Percentiles rank a stretch among this genome's conserved stretches.
These are phyloP conservation scores for Rhizoclosmatium globosum DNA, from an alignment of 192 early-diverging fungal genomes.

Conservation along the genomic window DNA sequence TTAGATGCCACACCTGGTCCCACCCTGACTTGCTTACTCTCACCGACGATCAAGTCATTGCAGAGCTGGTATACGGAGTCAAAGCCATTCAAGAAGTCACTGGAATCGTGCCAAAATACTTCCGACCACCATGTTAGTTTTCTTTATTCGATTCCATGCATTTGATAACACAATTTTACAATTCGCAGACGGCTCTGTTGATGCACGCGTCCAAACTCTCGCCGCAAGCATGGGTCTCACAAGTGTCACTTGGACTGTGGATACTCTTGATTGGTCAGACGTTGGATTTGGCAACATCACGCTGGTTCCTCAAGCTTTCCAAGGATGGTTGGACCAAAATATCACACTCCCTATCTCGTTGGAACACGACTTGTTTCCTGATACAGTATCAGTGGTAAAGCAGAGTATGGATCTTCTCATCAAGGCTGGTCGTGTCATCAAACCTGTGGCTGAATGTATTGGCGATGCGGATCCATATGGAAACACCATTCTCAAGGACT, in stretches of 20 bases:
- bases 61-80: conserved; percentile 68
- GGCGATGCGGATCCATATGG: conserved; percentile 8
- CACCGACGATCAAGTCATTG: conserved; percentile 59
- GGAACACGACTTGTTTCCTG: conserved; percentile 13
- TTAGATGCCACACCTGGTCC: conserved; percentile 64
- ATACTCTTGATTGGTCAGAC: conserved; percentile 38
- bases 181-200: conserved; percentile 62
- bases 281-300: background rate
- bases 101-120: conserved; percentile 46
- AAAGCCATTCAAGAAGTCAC: conserved; percentile 27
- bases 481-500: background rate
- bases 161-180: background rate
- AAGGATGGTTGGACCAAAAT: background rate
- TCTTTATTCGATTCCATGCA: background rate
- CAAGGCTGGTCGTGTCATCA: background rate
- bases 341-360: background rate
- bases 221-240: conserved; percentile 57
- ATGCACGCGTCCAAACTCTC: conserved; percentile 72
- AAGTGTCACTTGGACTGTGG: conserved; percentile 41
- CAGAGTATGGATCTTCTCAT: conserved; percentile 14
- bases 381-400: background rate
- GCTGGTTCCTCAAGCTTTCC: background rate
- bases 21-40: conserved; percentile 60
- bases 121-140: conserved; percentile 66
- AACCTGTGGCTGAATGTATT: conserved; percentile 8